phyloP scores from a whole-genome alignment of 495 filamentous ascomycete species.

The Collariella sp. region DNA sequence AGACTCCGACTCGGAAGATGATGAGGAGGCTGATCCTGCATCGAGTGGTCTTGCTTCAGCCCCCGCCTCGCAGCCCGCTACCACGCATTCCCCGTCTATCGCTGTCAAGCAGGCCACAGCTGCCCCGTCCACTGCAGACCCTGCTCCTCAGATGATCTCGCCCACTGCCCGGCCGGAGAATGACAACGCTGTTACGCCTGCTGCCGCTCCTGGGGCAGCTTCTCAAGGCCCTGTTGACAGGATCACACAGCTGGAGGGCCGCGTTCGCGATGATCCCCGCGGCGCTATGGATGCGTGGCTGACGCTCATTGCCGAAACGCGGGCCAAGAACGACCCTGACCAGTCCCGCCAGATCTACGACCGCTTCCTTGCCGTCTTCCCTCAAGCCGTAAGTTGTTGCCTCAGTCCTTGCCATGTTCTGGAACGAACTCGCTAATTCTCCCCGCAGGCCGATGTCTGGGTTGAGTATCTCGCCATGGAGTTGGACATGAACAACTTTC shows the following conservation, averaged over 20 bases:
- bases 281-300: constrained; percentile 90
- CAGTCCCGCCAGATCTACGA: constrained; percentile 75
- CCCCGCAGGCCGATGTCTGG: constrained; percentile 75
- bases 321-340: constrained; percentile 68
- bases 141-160: constrained; percentile 23
- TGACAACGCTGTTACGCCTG: background rate
- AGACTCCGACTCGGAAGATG: constrained; percentile 52
- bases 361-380: constrained; percentile 77
- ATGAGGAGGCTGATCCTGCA: constrained; percentile 26
- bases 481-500: constrained; percentile 67
- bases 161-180: constrained; percentile 5
- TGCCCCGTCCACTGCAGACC: constrained; percentile 11
- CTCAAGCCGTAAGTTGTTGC: constrained; percentile 66
- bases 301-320: constrained; percentile 75
- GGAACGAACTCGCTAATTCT: background rate
- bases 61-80: constrained; percentile 10
- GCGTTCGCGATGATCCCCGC: constrained; percentile 81
- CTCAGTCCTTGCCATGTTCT: background rate
- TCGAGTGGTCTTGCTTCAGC: constrained; percentile 13
- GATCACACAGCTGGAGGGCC: constrained; percentile 78
- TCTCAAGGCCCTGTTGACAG: constrained; percentile 53
- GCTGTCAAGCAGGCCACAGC: constrained; percentile 17
- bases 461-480: constrained; percentile 80
- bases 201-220: constrained; percentile 4
- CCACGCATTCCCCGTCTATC: constrained; percentile 12